Conservation (phyloP, 345 rosid species). For the Balakata baccata region DNA sequence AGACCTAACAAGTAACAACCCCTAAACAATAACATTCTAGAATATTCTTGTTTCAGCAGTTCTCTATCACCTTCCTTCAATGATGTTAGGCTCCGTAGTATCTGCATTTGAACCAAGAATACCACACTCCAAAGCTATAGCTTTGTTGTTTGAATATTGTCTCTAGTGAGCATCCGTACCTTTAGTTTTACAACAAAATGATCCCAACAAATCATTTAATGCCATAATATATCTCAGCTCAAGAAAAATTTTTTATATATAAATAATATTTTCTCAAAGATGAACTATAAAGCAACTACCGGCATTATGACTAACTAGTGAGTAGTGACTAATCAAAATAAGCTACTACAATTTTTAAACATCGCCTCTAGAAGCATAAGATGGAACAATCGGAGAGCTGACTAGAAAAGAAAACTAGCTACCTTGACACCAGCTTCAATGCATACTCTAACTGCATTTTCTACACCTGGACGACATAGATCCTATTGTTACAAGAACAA, state of each 20-base stretch:
- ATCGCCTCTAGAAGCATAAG: slow-evolving; percentile 3
- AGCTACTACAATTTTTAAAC: neutral
- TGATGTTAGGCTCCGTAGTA: slow-evolving; percentile 51
- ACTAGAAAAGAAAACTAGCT: slow-evolving; percentile 11
- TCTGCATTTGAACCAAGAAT: slow-evolving; percentile 64
- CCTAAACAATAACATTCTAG: too few relatives aligned
- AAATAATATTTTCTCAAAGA: neutral
- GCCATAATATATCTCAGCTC: neutral
- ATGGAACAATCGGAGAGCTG: slow-evolving; percentile 7
- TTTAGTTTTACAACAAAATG: slow-evolving; percentile 26
- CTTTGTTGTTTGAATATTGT: slow-evolving; percentile 93
- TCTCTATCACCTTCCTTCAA: slow-evolving; percentile 93
- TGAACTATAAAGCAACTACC: neutral
- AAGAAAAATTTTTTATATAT: neutral
- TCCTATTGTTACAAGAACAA: too few relatives aligned
- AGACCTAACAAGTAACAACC: too few relatives aligned
- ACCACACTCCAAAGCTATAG: slow-evolving; percentile 96
- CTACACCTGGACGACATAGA: slow-evolving; percentile 91
- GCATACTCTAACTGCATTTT: slow-evolving; percentile 78
- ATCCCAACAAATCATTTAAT: neutral
- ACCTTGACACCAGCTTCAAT: slow-evolving; percentile 90
- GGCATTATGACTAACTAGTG: neutral
- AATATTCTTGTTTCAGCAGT: too few relatives aligned
- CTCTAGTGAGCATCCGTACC: slow-evolving; percentile 99
- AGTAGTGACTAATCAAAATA: too few relatives aligned